phyloP scores from a whole-genome alignment of 1,284 basidiomycete species.

The Puccinia hordei region DNA sequence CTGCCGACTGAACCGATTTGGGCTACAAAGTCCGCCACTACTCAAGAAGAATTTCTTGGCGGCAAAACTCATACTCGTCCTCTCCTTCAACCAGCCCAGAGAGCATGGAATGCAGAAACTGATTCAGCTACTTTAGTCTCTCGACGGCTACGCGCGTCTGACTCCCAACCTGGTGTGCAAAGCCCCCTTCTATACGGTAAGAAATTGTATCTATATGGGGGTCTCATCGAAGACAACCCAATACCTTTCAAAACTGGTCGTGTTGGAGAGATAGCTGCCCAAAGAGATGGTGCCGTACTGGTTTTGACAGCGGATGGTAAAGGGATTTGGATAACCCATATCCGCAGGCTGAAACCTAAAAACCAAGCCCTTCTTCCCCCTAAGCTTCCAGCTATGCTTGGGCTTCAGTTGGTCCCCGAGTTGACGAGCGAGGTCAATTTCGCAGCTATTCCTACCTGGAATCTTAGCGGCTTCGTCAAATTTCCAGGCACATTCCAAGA shows the following conservation, averaged over 20 bases:
- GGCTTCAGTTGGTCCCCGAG: conserved; percentile 57
- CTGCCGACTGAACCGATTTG: conserved; percentile 13
- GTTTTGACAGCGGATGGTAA: conserved; percentile 59
- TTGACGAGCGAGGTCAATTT: conserved; percentile 55
- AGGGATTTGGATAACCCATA: conserved; percentile 62
- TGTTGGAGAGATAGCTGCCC: conserved; percentile 60
- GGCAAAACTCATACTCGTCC: conserved; percentile 60
- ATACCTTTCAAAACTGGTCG: conserved; percentile 55
- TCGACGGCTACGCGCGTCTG: conserved; percentile 60
- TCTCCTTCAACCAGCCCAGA: conserved; percentile 59
- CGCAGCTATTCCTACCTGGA: conserved; percentile 60
- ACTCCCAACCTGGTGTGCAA: conserved; percentile 63
- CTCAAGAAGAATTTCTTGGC: conserved; percentile 59
- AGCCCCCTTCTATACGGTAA: conserved; percentile 51
- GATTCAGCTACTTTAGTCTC: conserved; percentile 60
- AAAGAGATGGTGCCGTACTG: conserved; percentile 61
- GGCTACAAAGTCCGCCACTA: conserved; percentile 57
- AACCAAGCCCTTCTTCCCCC: conserved; percentile 59
- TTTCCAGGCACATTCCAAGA: conserved; percentile 61
- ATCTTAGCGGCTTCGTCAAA: conserved; percentile 51
- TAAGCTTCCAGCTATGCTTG: conserved; percentile 61
- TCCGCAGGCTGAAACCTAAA: conserved; percentile 61
- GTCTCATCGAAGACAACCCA: conserved; percentile 58
- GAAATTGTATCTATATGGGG: conserved; percentile 61
- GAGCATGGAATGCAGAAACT: conserved; percentile 56